Evolutionary conservation across 495 filamentous ascomycete species (phyloP), one percentile per base, ranked within the genome.

Genomic region (Geopyxis carbonaria): DNA sequence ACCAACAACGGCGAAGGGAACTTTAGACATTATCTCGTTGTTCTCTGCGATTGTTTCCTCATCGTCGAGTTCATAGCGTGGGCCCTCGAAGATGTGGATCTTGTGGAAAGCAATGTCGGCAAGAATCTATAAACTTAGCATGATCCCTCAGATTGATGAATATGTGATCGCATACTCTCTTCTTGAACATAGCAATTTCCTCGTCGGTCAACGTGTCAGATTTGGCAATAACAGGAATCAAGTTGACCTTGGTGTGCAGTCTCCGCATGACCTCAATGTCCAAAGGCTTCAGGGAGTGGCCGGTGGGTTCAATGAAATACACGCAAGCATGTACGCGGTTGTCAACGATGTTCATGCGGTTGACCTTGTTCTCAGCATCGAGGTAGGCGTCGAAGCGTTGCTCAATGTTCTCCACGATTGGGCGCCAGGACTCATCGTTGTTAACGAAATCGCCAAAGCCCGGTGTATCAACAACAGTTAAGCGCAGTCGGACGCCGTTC

Each of bases 41-140:
- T 97, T 97, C 68, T 97, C 89, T 5, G 89, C 89, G 61, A 97
- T 94, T 22, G 89, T 95, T 68, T 97, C 89, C 59, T 97, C 89
- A 47, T 97, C 89, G 57, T 97, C 89, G 38, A 97, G 76, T 62
- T 97, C 89, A 60, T 97, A 97, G 40, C 85, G 81, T 40, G 89
- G 89, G 3, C 91, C 91, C 62, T 97, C 89, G 56, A 97, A 97
- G 65, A 97, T 97, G 61, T 93, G 83, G 49, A 97, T 93, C 51
- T 74, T 75, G 67, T 97, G 89, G 61, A 89, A 74, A 61, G 85
- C 72, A 62, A 97, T 95, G 59, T 97, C 89, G 48, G 89, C 76
- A 45, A 95, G 78, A 53, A 97, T 97, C 91, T 95, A 32, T 14
- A 11, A 22, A 24, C 15, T 16, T 20, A 48, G 61, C 38, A 59